Evolutionary conservation across 306 rosid species (phyloP).

Genomic region (Coriaria nepalensis): DNA sequence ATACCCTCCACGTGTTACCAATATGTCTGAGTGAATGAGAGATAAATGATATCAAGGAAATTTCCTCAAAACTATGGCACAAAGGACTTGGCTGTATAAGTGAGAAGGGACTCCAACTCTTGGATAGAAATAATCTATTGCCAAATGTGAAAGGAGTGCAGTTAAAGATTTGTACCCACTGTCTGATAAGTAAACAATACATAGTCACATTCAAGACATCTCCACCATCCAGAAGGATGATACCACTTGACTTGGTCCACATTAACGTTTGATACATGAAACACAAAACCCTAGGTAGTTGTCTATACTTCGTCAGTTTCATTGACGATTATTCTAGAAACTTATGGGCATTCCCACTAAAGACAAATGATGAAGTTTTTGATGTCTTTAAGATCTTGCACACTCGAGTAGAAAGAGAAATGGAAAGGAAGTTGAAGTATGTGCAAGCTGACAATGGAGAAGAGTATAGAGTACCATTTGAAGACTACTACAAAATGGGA

Average conservation of each 20-base stretch:
- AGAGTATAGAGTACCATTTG: too few species aligned
- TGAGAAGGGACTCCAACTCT: slow-evolving; percentile 1
- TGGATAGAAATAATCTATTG: not conserved
- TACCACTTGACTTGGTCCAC: too few species aligned
- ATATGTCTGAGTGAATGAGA: not conserved
- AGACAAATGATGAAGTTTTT: not conserved
- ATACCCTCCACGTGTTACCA: not conserved
- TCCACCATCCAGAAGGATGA: too few species aligned
- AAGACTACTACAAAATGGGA: too few species aligned
- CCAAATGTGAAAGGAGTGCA: not conserved
- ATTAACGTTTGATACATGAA: too few species aligned
- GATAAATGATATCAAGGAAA: not conserved
- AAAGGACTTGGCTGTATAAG: not conserved
- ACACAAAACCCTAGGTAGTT: too few species aligned
- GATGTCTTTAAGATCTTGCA: slow-evolving; percentile 3
- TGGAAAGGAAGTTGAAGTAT: too few species aligned
- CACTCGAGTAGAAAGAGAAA: not conserved
- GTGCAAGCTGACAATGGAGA: too few species aligned
- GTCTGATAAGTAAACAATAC: not conserved
- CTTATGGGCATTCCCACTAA: not conserved
- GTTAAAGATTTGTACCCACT: not conserved
- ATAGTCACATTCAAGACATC: not conserved
- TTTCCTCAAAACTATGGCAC: slow-evolving; percentile 1
- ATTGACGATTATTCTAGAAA: slow-evolving; percentile 3
- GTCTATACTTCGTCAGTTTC: not conserved